Evolutionary conservation across 129 eudicot genomes (phyloP).

Genomic region (Logfia minima): DNA sequence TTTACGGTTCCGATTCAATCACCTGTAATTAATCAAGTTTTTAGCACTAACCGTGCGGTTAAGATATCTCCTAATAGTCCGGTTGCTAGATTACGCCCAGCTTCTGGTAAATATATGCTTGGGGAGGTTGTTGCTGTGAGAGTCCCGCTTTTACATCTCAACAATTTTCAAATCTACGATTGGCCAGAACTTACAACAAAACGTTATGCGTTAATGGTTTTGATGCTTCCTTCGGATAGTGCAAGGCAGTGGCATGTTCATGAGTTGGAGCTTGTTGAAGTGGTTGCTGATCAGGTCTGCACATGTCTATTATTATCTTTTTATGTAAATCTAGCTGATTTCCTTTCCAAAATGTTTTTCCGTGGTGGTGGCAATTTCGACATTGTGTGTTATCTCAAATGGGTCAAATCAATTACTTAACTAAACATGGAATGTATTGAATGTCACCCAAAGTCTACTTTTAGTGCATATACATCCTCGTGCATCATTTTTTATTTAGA

Average conservation of each 20-base stretch:
- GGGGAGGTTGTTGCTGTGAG: slow-evolving; percentile 99
- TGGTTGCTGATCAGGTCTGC: slow-evolving; percentile 97
- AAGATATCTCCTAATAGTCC: slow-evolving; percentile 87
- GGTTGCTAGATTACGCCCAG: slow-evolving; percentile 80
- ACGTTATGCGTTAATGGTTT: slow-evolving; percentile 92
- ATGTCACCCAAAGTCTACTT: not conserved
- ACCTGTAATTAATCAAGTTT: slow-evolving; percentile 83
- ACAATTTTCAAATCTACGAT: slow-evolving; percentile 78
- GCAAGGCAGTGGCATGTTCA: slow-evolving; percentile 97
- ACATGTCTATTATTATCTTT: not conserved
- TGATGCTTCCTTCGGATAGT: slow-evolving; percentile 96
- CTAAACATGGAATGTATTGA: not conserved
- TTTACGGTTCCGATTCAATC: slow-evolving; percentile 87
- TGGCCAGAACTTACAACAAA: slow-evolving; percentile 95
- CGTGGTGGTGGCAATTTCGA: not conserved
- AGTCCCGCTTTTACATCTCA: slow-evolving; percentile 89
- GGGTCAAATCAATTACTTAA: not conserved
- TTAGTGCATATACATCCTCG: not conserved
- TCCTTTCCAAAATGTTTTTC: not conserved
- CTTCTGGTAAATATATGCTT: slow-evolving; percentile 72
- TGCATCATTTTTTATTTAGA: not conserved
- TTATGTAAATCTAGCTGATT: not conserved
- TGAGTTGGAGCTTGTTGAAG: slow-evolving; percentile 96
- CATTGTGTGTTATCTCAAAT: not conserved
- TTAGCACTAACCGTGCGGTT: slow-evolving; percentile 77